phyloP scores from a whole-genome alignment of 331 rosid genomes.

The Dryas integrifolia region DNA sequence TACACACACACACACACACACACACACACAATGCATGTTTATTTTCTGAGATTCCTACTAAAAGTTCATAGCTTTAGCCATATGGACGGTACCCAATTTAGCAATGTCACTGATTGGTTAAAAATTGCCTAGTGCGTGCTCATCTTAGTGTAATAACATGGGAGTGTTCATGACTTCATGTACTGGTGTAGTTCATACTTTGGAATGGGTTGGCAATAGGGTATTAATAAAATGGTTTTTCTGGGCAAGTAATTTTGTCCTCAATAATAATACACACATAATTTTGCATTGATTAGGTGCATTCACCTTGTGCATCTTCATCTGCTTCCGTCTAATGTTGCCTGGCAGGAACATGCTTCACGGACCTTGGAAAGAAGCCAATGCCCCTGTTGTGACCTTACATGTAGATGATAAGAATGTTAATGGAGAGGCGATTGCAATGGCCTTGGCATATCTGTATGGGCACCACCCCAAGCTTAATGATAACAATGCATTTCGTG shows the following conservation, averaged over 20 bases:
- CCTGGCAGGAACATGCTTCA: constrained; percentile 90
- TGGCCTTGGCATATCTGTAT: constrained; percentile 85
- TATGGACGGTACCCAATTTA: neutral
- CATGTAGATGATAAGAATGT: constrained; percentile 88
- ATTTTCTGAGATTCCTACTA: too few relatives aligned
- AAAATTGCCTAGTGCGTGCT: too few relatives aligned
- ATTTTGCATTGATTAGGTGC: constrained; percentile 10
- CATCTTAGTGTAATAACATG: too few relatives aligned
- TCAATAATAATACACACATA: neutral
- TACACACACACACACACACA: too few relatives aligned
- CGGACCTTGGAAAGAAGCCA: constrained; percentile 99
- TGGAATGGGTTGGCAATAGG: neutral
- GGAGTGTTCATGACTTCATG: too few relatives aligned
- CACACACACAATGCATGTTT: neutral
- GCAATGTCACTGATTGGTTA: neutral
- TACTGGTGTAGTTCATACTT: too few relatives aligned
- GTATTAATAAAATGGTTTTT: neutral
- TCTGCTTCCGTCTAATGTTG: constrained; percentile 10
- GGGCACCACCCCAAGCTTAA: constrained; percentile 93
- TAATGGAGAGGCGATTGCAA: constrained; percentile 77
- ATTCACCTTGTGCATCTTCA: neutral
- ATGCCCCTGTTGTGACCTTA: constrained; percentile 68
- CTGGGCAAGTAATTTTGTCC: neutral
- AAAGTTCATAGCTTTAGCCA: too few relatives aligned
- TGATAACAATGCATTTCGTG: constrained; percentile 90